These are phyloP conservation scores for Candida smagusa DNA, from an alignment of 1,139 yeast species.

Conservation along the genomic window DNA sequence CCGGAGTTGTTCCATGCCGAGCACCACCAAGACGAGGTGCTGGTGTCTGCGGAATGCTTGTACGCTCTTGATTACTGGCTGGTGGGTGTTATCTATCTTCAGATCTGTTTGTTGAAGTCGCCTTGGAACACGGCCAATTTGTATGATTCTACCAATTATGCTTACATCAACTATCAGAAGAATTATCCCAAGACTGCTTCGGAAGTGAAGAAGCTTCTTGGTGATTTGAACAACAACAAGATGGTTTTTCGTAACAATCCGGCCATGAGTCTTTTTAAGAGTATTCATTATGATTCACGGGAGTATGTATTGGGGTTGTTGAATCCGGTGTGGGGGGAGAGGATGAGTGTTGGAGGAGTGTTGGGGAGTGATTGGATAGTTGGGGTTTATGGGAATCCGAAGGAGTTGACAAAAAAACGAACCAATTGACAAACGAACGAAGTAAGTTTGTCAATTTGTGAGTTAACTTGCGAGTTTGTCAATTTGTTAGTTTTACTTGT, in stretches of 20 bases:
- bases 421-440: background rate
- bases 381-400: slow-evolving; percentile 44
- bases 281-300: slow-evolving; percentile 40
- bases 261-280: slow-evolving; percentile 31
- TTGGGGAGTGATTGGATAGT: slow-evolving; percentile 36
- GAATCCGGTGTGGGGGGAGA: slow-evolving; percentile 26
- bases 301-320: slow-evolving; percentile 30
- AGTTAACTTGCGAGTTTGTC: too few relatives aligned
- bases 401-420: slow-evolving; percentile 24
- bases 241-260: slow-evolving; percentile 23
- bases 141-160: slow-evolving; percentile 14
- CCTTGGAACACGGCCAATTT: slow-evolving; percentile 47
- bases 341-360: slow-evolving; percentile 25
- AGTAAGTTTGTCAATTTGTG: background rate
- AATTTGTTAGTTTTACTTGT: too few relatives aligned
- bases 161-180: slow-evolving; percentile 10
- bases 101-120: slow-evolving; percentile 38
- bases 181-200: slow-evolving; percentile 10
- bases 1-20: slow-evolving; percentile 47
- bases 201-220: slow-evolving; percentile 8
- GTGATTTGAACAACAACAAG: slow-evolving; percentile 15
- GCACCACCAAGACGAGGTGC: background rate
- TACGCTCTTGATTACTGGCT: slow-evolving; percentile 46
- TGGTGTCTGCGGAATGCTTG: slow-evolving; percentile 19
- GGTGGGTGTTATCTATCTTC: slow-evolving; percentile 48